Evolutionary conservation across 2,329 filamentous ascomycete species (phyloP).

Genomic region (Davidsoniella eucalypti): DNA sequence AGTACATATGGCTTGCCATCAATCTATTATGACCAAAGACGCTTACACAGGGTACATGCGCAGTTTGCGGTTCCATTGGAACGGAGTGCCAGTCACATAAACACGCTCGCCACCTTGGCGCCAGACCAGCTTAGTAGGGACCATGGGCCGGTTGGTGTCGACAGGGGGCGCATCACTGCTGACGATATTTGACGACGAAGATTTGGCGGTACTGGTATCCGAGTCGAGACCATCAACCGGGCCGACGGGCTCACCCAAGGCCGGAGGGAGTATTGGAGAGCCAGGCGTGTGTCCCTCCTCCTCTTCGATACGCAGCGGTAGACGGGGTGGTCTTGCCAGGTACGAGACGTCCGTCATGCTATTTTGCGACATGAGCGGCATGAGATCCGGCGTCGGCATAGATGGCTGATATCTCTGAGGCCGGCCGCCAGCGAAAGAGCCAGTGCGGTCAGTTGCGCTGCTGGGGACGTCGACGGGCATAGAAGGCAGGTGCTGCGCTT

Average conservation of each 20-base stretch:
- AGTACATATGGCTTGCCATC: not conserved
- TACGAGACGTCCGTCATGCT: constrained; percentile 49
- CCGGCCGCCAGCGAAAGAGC: not conserved
- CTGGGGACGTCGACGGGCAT: constrained; percentile 11
- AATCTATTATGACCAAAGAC: not conserved
- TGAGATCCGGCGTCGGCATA: constrained; percentile 7
- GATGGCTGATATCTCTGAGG: constrained; percentile 9
- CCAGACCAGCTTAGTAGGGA: constrained; percentile 81
- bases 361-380: constrained; percentile 30
- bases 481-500: constrained; percentile 3
- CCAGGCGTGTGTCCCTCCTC: constrained; percentile 81
- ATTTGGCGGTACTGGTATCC: constrained; percentile 33
- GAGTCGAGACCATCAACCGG: constrained; percentile 31
- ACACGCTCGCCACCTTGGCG: constrained; percentile 67
- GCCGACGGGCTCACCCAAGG: constrained; percentile 23
- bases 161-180: constrained; percentile 64
- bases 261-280: constrained; percentile 68
- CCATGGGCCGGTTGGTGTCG: constrained; percentile 51
- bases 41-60: constrained; percentile 72
- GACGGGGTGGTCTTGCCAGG: constrained; percentile 58
- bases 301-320: constrained; percentile 74
- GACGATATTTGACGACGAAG: constrained; percentile 48
- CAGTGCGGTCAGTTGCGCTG: constrained; percentile 5
- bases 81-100: constrained; percentile 94
- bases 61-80: constrained; percentile 93